Evolutionary conservation across 129 eudicot genomes (phyloP).

Genomic region (Kitagawia praeruptora): DNA sequence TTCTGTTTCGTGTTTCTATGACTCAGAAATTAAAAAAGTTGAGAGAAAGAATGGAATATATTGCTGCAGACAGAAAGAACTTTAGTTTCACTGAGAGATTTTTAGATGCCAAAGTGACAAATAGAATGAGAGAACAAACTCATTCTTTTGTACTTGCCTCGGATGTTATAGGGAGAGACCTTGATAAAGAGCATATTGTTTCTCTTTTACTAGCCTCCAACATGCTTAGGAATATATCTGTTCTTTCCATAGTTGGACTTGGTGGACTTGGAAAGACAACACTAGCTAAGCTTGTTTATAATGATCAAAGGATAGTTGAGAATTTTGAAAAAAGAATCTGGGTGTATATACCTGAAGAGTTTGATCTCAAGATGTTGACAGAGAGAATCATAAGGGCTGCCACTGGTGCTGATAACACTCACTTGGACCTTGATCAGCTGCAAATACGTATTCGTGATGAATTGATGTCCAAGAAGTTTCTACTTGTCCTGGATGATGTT

Average conservation of each 20-base stretch:
- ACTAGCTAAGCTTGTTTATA: slow-evolving; percentile 16
- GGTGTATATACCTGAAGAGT: slow-evolving; percentile 16
- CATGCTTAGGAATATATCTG: background rate
- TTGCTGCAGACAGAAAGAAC: slow-evolving; percentile 29
- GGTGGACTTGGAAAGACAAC: slow-evolving; percentile 24
- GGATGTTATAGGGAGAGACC: slow-evolving; percentile 23
- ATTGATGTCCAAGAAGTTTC: slow-evolving; percentile 17
- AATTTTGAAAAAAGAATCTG: slow-evolving; percentile 15
- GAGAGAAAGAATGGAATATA: slow-evolving; percentile 23
- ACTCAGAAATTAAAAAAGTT: slow-evolving; percentile 16
- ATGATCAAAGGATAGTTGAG: slow-evolving; percentile 11
- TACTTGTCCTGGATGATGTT: slow-evolving; percentile 31
- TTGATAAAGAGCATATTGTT: slow-evolving; percentile 12
- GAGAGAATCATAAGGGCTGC: slow-evolving; percentile 9
- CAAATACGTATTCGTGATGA: slow-evolving; percentile 10
- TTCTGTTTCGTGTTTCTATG: slow-evolving; percentile 18
- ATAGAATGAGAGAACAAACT: slow-evolving; percentile 14
- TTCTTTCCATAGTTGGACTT: slow-evolving; percentile 17
- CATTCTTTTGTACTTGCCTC: slow-evolving; percentile 22
- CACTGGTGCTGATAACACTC: background rate
- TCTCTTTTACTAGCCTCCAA: background rate
- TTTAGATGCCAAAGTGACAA: background rate
- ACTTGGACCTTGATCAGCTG: slow-evolving; percentile 14
- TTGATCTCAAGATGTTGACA: slow-evolving; percentile 7
- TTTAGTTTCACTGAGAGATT: slow-evolving; percentile 24